Conservation (phyloP, 148 eudicot species). For the Beta vulgaris region DNA sequence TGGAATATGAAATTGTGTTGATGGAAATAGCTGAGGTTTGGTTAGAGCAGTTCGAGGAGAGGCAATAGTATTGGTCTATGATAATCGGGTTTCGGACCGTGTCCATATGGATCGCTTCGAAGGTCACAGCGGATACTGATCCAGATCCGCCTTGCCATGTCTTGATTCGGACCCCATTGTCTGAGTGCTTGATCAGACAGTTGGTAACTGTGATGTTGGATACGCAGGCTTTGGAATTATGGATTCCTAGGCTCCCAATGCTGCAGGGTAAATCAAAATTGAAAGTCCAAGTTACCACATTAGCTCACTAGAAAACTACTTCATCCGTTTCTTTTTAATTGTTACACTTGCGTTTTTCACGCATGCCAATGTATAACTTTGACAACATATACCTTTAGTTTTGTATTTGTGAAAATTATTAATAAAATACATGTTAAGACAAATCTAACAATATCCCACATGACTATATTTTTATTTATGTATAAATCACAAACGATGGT, state of each 20-base stretch:
- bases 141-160: slow-evolving; percentile 99
- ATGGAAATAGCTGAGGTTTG: slow-evolving; percentile 68
- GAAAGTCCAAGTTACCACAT: background rate
- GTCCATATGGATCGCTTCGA: slow-evolving; percentile 71
- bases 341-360: too few species aligned
- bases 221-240: slow-evolving; percentile 74
- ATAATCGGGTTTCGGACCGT: slow-evolving; percentile 80
- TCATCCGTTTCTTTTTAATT: too few species aligned
- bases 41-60: slow-evolving; percentile 49
- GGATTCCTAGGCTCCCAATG: slow-evolving; percentile 88
- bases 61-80: slow-evolving; percentile 87
- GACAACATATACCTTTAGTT: too few species aligned
- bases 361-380: too few species aligned
- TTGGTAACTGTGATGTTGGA: slow-evolving; percentile 67
- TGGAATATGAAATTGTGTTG: slow-evolving; percentile 37
- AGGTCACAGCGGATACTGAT: slow-evolving; percentile 58
- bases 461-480: too few species aligned
- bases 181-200: slow-evolving; percentile 65
- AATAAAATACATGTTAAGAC: too few species aligned
- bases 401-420: too few species aligned
- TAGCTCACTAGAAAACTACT: background rate
- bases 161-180: slow-evolving; percentile 86
- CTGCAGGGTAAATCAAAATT: slow-evolving; percentile 33
- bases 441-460: too few species aligned
- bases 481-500: too few species aligned